Percentiles rank a stretch among this genome's conserved stretches.
These are phyloP conservation scores for Fraxinus velutina DNA, from an alignment of 305 asterid species.

Conservation along the genomic window DNA sequence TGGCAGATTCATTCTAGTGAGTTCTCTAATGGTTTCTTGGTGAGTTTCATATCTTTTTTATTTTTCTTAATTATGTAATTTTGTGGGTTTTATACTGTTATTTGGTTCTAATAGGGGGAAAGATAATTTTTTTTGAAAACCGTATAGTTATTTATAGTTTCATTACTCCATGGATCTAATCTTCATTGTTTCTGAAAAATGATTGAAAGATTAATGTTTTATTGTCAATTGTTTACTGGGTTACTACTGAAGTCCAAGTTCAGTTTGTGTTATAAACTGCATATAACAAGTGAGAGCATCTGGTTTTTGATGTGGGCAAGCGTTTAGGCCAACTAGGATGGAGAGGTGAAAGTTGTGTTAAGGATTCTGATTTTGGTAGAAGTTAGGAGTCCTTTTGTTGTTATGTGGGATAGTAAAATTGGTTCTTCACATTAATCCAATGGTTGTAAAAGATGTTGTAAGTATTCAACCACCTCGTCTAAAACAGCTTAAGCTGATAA, in stretches of 20 bases:
- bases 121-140: slow-evolving; percentile 4
- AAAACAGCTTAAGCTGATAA: neutral
- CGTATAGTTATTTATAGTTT: neutral
- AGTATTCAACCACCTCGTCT: neutral
- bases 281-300: slow-evolving; percentile 4
- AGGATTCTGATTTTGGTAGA: neutral
- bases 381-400: neutral
- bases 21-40: slow-evolving; percentile 18
- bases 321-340: slow-evolving; percentile 5
- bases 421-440: neutral
- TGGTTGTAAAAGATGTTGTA: neutral
- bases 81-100: neutral
- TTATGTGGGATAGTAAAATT: neutral
- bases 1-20: slow-evolving; percentile 5
- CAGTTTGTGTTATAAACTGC: neutral
- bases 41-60: slow-evolving; percentile 12
- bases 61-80: neutral
- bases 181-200: slow-evolving; percentile 21
- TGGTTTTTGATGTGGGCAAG: neutral
- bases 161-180: slow-evolving; percentile 27
- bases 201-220: neutral
- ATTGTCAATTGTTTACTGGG: neutral
- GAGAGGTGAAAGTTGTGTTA: neutral
- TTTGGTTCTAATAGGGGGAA: neutral
- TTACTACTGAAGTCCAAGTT: neutral